Base-by-base conservation (phyloP, 352 stramenopile genomes). In the Blastocystis sp. region DNA sequence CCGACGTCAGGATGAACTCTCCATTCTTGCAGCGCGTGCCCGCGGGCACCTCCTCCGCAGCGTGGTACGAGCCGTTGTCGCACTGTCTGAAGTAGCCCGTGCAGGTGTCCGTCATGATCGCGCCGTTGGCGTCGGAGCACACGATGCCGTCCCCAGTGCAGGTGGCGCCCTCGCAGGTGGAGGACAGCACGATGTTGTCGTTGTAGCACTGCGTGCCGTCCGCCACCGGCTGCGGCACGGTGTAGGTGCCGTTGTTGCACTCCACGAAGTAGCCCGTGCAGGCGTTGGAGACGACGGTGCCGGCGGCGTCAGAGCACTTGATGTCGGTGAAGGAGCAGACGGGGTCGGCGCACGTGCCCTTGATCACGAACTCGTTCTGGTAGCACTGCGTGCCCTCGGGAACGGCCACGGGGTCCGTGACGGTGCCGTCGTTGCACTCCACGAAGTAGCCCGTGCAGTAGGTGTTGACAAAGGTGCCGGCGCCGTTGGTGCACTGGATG, bases 341-440 rank as follows among this genome's bases (percentile, higher is more conserved):
- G 2, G 50, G 37, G 24, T 55, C 35, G 29, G 55, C 3, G 51
- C 79, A 89, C 10, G 60, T 80, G 26, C 35, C 51, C n/a, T 31
- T 3, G 29, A 89, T 60, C 9, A 89, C 51, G 12, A 77, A 9
- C 10, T 77, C 66, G 51, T 89, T 89, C 37, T 78, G 21, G 33
- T 82, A 82, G 79, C 79, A 89, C 6, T n/a, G 66, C n/a, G 62
- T 89, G 33, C 79, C 79, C 10, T 89, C 79, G 37, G 79, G 79
- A 89, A 89, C 62, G 21, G 55, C 41, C 19, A 39, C 26, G 19
- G 79, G 79, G 3, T 77, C 26, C 24, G 61, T 80, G n/a, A 80
- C 39, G 1, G 21, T 35, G 50, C 79, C 79, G 41, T 89, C 62
- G 19, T 69, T 33, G 51, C 79, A 89, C 50, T 78, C 13, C 16